phyloP scores from a whole-genome alignment of 2,329 filamentous ascomycete genomes.

The Phaeophleospora eucalypticola region DNA sequence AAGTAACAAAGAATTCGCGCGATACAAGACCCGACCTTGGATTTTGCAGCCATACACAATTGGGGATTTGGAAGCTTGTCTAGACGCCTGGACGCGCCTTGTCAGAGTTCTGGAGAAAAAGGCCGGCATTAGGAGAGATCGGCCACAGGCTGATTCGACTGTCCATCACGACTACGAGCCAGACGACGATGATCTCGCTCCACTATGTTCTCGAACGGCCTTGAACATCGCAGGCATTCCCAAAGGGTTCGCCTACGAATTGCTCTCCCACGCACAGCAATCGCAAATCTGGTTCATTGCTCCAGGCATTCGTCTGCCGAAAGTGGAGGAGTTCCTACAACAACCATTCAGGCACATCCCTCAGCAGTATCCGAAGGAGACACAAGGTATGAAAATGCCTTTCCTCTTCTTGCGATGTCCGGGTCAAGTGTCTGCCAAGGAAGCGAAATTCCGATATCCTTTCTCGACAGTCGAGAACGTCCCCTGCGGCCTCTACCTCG shows the following conservation, averaged over 20 bases:
- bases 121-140: constrained; percentile 18
- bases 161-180: constrained; percentile 7
- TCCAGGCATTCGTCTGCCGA: constrained; percentile 31
- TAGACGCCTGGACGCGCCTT: constrained; percentile 29
- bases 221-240: constrained; percentile 30
- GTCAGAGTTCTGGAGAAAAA: constrained; percentile 28
- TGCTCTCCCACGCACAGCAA: constrained; percentile 28
- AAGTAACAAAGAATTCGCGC: constrained; percentile 16
- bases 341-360: constrained; percentile 32
- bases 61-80: constrained; percentile 27
- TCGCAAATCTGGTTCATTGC: constrained; percentile 32
- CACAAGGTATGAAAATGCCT: constrained; percentile 32
- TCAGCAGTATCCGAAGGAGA: constrained; percentile 27
- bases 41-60: constrained; percentile 31
- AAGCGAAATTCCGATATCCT: constrained; percentile 33
- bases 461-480: constrained; percentile 31
- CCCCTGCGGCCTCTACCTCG: constrained; percentile 34
- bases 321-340: constrained; percentile 32
- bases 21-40: constrained; percentile 30
- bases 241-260: constrained; percentile 31
- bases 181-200: constrained; percentile 21
- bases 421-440: constrained; percentile 29
- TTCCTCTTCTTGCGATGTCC: constrained; percentile 32
- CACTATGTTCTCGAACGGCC: constrained; percentile 27
- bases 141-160: constrained; percentile 4